phyloP scores from a whole-genome alignment of 768 basidiomycete species.

The Suillus occidentalis region DNA sequence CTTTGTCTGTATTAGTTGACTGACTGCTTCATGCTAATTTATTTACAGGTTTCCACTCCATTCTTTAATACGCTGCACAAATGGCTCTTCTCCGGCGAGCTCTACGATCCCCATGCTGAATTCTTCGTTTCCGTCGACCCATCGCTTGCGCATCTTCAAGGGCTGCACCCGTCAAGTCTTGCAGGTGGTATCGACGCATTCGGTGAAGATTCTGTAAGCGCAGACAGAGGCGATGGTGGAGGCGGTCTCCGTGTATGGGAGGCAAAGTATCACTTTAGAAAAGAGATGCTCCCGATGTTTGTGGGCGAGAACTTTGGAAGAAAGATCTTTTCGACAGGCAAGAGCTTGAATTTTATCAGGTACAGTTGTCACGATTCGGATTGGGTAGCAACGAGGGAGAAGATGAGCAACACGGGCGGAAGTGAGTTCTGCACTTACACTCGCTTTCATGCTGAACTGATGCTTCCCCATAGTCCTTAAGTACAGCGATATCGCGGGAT shows the following conservation, averaged over 20 bases:
- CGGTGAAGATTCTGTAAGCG: slow-evolving; percentile 50
- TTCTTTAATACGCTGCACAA: slow-evolving; percentile 92
- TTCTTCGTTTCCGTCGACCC: slow-evolving; percentile 94
- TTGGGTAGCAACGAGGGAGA: slow-evolving; percentile 92
- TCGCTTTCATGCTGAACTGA: neutral
- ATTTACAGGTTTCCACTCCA: slow-evolving; percentile 82
- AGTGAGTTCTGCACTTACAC: slow-evolving; percentile 50
- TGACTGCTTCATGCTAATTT: slow-evolving; percentile 1
- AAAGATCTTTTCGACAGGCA: slow-evolving; percentile 99
- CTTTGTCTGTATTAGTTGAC: slow-evolving; percentile 1
- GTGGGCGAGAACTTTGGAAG: slow-evolving; percentile 92
- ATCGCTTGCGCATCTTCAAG: slow-evolving; percentile 66
- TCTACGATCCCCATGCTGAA: slow-evolving; percentile 92
- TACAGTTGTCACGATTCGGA: slow-evolving; percentile 96
- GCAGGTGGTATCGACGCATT: slow-evolving; percentile 60
- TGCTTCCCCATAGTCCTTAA: slow-evolving; percentile 60
- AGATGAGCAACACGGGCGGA: slow-evolving; percentile 84
- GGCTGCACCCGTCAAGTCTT: slow-evolving; percentile 61
- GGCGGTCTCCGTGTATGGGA: slow-evolving; percentile 88
- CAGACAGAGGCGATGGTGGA: slow-evolving; percentile 60
- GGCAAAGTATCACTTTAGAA: slow-evolving; percentile 85
- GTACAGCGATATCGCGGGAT: slow-evolving; percentile 92
- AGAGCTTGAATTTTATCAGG: slow-evolving; percentile 96
- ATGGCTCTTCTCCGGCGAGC: slow-evolving; percentile 95
- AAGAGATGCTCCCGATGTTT: slow-evolving; percentile 94